phyloP scores from a whole-genome alignment of 2,329 filamentous ascomycete species.

The Clarireedia hainanense region DNA sequence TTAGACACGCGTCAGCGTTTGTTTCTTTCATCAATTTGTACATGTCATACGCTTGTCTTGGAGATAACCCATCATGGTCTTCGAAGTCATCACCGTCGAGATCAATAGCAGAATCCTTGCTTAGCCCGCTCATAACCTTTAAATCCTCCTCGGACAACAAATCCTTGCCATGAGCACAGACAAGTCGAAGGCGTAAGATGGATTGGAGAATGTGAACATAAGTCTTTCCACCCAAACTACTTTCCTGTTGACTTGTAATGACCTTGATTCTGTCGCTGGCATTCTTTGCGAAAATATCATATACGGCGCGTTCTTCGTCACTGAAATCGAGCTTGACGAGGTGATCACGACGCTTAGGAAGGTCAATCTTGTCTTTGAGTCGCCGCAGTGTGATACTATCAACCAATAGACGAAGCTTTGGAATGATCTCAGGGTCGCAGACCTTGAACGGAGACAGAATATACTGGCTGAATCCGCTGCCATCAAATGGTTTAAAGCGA shows the following conservation, averaged over 20 bases:
- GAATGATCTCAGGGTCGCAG: constrained; percentile 75
- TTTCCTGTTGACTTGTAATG: constrained; percentile 56
- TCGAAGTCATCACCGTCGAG: constrained; percentile 65
- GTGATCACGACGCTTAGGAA: constrained; percentile 67
- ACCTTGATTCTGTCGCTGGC: constrained; percentile 73
- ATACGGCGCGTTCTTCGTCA: constrained; percentile 65
- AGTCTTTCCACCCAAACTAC: constrained; percentile 70
- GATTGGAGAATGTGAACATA: constrained; percentile 91
- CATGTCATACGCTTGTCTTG: constrained; percentile 76
- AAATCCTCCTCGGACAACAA: constrained; percentile 79
- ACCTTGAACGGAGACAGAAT: constrained; percentile 83
- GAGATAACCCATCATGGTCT: constrained; percentile 47
- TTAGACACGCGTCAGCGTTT: constrained; percentile 64
- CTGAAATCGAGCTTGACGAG: constrained; percentile 70
- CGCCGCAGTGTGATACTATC: constrained; percentile 91
- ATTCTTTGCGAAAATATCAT: constrained; percentile 77
- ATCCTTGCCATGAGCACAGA: constrained; percentile 92
- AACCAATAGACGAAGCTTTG: constrained; percentile 80
- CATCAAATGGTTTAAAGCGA: constrained; percentile 76
- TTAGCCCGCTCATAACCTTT: constrained; percentile 70
- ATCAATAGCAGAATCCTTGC: constrained; percentile 79
- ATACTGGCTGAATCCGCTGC: constrained; percentile 66
- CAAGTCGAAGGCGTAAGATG: constrained; percentile 79
- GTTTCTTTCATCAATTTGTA: constrained; percentile 78
- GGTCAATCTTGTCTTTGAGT: constrained; percentile 81